These are phyloP conservation scores for Ustanciosporium gigantosporum DNA, from an alignment of 1,284 basidiomycete species.

Conservation along the genomic window DNA sequence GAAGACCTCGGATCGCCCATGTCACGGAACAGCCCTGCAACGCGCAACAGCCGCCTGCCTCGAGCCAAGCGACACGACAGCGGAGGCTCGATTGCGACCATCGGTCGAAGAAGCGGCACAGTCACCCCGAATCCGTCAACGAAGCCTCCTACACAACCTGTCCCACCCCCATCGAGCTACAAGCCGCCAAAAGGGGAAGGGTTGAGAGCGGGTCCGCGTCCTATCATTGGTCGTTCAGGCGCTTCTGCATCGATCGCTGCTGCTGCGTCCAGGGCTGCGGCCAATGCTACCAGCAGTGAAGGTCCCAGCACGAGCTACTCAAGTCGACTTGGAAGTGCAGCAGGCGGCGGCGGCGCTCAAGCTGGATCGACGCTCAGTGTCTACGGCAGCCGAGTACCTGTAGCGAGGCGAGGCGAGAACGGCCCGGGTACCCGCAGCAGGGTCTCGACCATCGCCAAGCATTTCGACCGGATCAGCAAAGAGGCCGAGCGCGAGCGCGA, in stretches of 20 bases:
- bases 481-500: constrained; percentile 65
- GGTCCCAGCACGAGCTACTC: constrained; percentile 13
- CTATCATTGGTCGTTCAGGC: constrained; percentile 32
- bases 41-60: constrained; percentile 30
- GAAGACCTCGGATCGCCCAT: constrained; percentile 11
- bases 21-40: neutral
- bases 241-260: constrained; percentile 22
- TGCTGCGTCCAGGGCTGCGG: neutral
- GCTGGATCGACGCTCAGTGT: neutral
- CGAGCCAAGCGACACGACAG: constrained; percentile 31
- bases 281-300: constrained; percentile 1
- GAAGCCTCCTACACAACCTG: constrained; percentile 3
- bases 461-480: constrained; percentile 65
- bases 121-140: constrained; percentile 20
- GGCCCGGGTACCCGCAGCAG: constrained; percentile 39
- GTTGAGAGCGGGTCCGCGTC: constrained; percentile 33
- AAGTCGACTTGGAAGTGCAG: too few relatives aligned
- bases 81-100: constrained; percentile 12
- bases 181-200: constrained; percentile 29
- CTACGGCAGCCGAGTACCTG: constrained; percentile 22
- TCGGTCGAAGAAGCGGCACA: constrained; percentile 20
- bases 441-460: constrained; percentile 66
- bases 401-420: constrained; percentile 28
- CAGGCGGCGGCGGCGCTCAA: constrained; percentile 7
- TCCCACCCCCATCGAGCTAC: constrained; percentile 34